Evolutionary conservation across 805 yeast genomes (phyloP), one percentile per base, ranked within the genome.

Genomic region (Zygosaccharomyces gambellarensis): DNA sequence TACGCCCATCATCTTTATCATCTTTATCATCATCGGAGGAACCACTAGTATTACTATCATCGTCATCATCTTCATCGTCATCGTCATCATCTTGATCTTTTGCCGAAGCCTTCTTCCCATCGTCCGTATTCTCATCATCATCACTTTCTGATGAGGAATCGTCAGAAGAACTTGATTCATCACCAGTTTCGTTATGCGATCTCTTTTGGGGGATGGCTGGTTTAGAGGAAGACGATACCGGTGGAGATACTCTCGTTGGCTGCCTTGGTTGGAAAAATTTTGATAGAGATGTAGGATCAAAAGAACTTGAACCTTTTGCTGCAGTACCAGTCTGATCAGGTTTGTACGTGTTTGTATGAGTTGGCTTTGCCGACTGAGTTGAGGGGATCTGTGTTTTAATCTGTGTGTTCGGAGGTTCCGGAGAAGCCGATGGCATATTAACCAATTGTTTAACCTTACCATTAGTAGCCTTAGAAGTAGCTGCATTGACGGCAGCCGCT

Each of bases 401-500:
- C 11, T 43, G 47, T 28, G 38, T 17, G 14, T 40, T 51, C 25
- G 51, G 34, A 23, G 41, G 41, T 23, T 40, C 52, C 1, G 47
- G 49, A 11, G 68, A 50, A 11, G 68, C 50, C 4, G 60, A 59
- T 9, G 68, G 60, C 43, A 65, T 54, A 25, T 53, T 60, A 42
- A 70, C 71, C 45, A 74, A 70, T 27, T 68, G 73, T 42, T 75
- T 74, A 9, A 76, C 74, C 54, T 77, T 73, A 42, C 81, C 81
- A 59, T 78, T 78, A 0, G 83, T 79, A 2, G 79, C 78, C 56
- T 80, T 80, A 22, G 72, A 71, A 1, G 90, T 84, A 0, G 90
- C 87, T 42, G 88, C 88, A 58, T 87, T 84, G 59, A 87, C 79
- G 1, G 94, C 94, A 36, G 87, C 86, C 5, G 87, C 88, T 55